A percentile compares a stretch with the other conserved stretches of the same genome.
Conservation (phyloP, 1,284 basidiomycete genomes). For the Golubevia pallescens region DNA sequence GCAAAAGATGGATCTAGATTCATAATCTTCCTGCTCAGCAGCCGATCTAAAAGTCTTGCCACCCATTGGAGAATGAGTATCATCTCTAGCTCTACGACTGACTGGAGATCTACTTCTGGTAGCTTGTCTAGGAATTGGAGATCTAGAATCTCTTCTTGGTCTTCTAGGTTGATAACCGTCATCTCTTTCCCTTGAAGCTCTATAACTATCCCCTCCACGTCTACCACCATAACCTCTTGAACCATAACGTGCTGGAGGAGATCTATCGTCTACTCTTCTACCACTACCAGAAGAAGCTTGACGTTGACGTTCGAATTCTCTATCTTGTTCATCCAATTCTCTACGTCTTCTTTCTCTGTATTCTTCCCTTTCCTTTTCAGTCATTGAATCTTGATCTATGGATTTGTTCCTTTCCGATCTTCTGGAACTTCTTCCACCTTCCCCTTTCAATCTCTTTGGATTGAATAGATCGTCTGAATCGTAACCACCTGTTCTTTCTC, state of each 20-base stretch:
- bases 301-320: constrained; percentile 12
- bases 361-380: constrained; percentile 12
- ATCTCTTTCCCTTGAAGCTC: background rate
- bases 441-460: background rate
- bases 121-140: constrained; percentile 14
- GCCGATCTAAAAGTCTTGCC: constrained; percentile 1
- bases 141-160: constrained; percentile 8
- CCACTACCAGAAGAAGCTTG: constrained; percentile 14
- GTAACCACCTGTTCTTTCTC: background rate
- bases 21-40: constrained; percentile 50
- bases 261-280: constrained; percentile 27
- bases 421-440: background rate
- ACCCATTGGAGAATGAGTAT: constrained; percentile 5
- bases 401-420: constrained; percentile 11
- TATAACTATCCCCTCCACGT: constrained; percentile 16
- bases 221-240: constrained; percentile 8
- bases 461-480: background rate
- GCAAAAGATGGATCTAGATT: constrained; percentile 57
- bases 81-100: constrained; percentile 6
- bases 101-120: constrained; percentile 8
- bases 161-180: background rate
- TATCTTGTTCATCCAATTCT: constrained; percentile 11
- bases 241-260: constrained; percentile 23
- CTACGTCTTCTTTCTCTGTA: constrained; percentile 26
- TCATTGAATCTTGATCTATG: constrained; percentile 14